phyloP scores from a whole-genome alignment of 164 flowering plant genomes.

The Aristolochia californica region DNA sequence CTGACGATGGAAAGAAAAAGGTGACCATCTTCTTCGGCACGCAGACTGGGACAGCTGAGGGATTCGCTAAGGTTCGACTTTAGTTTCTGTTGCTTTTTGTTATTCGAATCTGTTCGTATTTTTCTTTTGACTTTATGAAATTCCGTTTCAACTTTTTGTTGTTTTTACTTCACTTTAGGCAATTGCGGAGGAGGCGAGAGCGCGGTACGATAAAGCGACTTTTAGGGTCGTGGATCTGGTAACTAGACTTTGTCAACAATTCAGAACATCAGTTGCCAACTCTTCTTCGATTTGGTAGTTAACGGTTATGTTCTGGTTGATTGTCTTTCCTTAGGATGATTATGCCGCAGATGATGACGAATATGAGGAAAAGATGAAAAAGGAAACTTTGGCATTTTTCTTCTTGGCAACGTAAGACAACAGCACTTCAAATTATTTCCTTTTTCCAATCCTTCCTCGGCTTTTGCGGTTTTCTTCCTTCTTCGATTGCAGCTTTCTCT shows the following conservation, averaged over 20 bases:
- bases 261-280: neutral
- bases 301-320: neutral
- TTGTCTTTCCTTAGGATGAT: constrained; percentile 45
- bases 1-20: constrained; percentile 68
- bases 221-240: constrained; percentile 89
- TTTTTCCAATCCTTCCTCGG: neutral
- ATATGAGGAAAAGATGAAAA: constrained; percentile 70
- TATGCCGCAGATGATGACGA: constrained; percentile 88
- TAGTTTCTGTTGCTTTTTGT: neutral
- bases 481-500: neutral
- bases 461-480: neutral
- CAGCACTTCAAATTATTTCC: neutral
- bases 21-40: constrained; percentile 90
- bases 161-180: constrained; percentile 30
- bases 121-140: neutral
- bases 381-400: constrained; percentile 63
- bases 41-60: constrained; percentile 98
- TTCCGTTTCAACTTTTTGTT: neutral
- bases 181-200: constrained; percentile 77
- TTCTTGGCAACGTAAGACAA: constrained; percentile 82
- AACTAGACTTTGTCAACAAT: neutral
- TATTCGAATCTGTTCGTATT: neutral
- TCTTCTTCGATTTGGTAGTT: neutral
- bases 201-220: constrained; percentile 64
- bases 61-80: constrained; percentile 42